Conservation (phyloP, 2,329 filamentous ascomycete genomes). For the Zasmidium angulare region DNA sequence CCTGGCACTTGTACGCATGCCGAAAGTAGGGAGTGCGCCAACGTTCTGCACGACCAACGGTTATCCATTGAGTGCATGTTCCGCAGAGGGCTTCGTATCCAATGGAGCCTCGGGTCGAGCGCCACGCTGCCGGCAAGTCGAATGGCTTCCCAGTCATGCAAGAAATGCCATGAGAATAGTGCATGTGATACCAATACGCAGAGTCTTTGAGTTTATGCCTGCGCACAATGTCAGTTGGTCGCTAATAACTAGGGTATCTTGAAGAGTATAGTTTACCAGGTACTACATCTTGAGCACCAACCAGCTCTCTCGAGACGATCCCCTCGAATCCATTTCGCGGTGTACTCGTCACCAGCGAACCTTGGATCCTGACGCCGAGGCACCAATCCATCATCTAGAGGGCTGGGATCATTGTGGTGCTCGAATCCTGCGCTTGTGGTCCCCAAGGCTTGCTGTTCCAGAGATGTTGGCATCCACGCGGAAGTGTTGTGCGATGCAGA, state of each 20-base stretch:
- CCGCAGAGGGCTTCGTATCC: constrained; percentile 79
- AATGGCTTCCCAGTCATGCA: constrained; percentile 77
- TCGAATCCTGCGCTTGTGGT: not conserved
- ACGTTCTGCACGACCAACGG: constrained; percentile 81
- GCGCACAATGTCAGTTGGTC: not conserved
- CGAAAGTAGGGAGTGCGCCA: constrained; percentile 92
- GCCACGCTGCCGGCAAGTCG: constrained; percentile 71
- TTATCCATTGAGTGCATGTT: constrained; percentile 76
- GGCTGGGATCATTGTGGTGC: not conserved
- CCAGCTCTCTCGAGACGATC: constrained; percentile 85
- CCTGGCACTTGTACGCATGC: constrained; percentile 71
- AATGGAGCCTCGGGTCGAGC: constrained; percentile 77
- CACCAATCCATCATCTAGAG: not conserved
- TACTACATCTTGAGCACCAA: constrained; percentile 87
- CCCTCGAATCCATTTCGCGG: constrained; percentile 78
- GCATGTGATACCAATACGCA: constrained; percentile 83
- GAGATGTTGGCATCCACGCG: too few relatives aligned
- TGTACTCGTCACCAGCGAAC: constrained; percentile 80
- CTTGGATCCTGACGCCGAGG: constrained; percentile 41
- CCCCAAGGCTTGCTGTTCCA: too few relatives aligned
- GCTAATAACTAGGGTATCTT: not conserved
- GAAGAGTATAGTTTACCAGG: constrained; percentile 54
- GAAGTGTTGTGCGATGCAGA: too few relatives aligned
- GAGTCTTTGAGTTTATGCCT: constrained; percentile 79
- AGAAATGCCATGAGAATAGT: constrained; percentile 83